A percentile compares a stretch with the other conserved stretches of the same genome.
These are phyloP conservation scores for Trichophyton mentagrophytes DNA, from an alignment of 2,329 filamentous ascomycete species.

Conservation along the genomic window DNA sequence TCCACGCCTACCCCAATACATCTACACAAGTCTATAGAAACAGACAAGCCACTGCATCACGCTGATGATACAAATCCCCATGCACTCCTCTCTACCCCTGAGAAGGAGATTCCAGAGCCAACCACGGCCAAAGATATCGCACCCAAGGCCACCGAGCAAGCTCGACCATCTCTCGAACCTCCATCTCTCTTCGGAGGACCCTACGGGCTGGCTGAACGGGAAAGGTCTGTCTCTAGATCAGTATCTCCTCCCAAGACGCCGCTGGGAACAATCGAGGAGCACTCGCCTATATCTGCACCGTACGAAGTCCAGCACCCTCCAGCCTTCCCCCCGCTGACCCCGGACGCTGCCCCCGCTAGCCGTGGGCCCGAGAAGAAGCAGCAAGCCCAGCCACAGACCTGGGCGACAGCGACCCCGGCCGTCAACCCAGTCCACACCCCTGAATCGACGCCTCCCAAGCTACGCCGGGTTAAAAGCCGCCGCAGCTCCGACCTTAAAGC, in stretches of 20 bases:
- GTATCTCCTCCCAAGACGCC: slow-evolving; percentile 29
- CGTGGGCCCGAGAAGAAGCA: neutral
- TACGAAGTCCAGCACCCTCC: neutral
- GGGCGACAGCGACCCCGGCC: neutral
- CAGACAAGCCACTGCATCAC: neutral
- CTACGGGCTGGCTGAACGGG: slow-evolving; percentile 17
- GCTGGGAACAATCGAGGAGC: slow-evolving; percentile 42
- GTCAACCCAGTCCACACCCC: neutral
- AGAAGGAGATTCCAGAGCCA: neutral
- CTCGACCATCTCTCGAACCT: slow-evolving; percentile 18
- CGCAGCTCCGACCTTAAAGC: slow-evolving; percentile 66
- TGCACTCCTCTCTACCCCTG: neutral
- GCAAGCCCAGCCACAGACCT: neutral
- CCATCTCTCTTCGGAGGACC: slow-evolving; percentile 26
- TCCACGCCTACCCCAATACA: neutral
- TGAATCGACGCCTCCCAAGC: slow-evolving; percentile 15
- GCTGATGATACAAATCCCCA: neutral
- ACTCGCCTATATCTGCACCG: slow-evolving; percentile 17
- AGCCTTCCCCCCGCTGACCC: slow-evolving; percentile 12
- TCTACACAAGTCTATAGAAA: neutral
- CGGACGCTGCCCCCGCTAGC: slow-evolving; percentile 31
- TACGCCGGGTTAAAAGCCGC: slow-evolving; percentile 51
- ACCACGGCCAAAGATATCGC: neutral
- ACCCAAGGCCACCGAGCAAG: neutral
- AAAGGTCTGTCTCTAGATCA: slow-evolving; percentile 16